A percentile compares a stretch with the other conserved stretches of the same genome.
These are phyloP conservation scores for Chaetomium sp. DNA, from an alignment of 2,329 filamentous ascomycete genomes.

Conservation along the genomic window DNA sequence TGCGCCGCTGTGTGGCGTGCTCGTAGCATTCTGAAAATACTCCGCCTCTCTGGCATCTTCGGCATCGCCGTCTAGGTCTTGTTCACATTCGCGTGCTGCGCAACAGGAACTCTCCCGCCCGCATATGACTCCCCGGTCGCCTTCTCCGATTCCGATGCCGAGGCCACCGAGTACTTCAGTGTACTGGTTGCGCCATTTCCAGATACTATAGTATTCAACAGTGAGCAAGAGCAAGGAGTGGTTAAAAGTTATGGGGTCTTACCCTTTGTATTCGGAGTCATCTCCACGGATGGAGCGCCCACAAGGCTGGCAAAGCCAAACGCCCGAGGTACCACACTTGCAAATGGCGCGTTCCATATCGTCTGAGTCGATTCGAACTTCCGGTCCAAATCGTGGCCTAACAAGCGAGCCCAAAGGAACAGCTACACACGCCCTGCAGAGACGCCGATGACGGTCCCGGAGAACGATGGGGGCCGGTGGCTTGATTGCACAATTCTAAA, in stretches of 20 bases:
- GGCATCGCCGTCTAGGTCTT: conserved; percentile 81
- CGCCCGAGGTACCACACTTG: conserved; percentile 46
- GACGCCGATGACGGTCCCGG: conserved; percentile 68
- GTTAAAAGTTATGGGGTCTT: conserved; percentile 16
- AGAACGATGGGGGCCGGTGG: conserved; percentile 62
- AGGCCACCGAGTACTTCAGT: conserved; percentile 72
- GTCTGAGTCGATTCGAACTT: conserved; percentile 44
- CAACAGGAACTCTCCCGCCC: conserved; percentile 72
- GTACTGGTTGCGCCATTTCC: conserved; percentile 86
- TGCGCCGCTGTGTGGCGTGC: background rate
- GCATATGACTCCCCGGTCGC: conserved; percentile 81
- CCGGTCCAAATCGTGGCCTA: conserved; percentile 38
- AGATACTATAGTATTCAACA: conserved; percentile 47
- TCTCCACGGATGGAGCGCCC: conserved; percentile 61
- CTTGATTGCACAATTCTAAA: conserved; percentile 84
- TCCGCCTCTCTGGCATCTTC: conserved; percentile 56
- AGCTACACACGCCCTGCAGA: conserved; percentile 69
- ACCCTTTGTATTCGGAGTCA: conserved; percentile 55
- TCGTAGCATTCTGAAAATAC: conserved; percentile 19
- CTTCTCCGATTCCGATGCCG: conserved; percentile 82
- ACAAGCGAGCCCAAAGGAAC: conserved; percentile 58
- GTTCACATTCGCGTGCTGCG: conserved; percentile 68
- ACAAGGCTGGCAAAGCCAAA: conserved; percentile 85
- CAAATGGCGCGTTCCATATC: conserved; percentile 52
- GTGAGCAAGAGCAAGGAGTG: background rate